A percentile compares a stretch with the other conserved stretches of the same genome.
Evolutionary conservation across 106 monocot genomes (phyloP).

Genomic region (Dactylorhiza incarnata): DNA sequence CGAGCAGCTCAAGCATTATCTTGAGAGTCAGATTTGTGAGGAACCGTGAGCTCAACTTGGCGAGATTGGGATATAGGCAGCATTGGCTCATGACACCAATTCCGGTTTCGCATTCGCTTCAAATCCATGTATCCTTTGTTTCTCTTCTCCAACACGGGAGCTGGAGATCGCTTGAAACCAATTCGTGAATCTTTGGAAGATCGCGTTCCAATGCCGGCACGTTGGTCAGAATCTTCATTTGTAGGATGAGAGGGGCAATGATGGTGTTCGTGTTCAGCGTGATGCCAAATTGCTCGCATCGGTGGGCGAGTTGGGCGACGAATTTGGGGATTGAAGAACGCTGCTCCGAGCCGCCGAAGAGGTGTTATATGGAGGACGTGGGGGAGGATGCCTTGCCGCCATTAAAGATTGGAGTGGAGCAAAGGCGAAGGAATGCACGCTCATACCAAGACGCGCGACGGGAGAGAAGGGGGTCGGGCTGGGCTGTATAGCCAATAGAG

Average conservation of each 20-base stretch:
- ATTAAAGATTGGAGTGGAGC: no score
- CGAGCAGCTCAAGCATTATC: constrained; percentile 65
- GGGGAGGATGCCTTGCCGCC: no score
- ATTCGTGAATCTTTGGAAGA: constrained; percentile 63
- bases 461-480: no score
- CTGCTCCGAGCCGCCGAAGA: constrained; percentile 70
- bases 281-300: constrained; percentile 77
- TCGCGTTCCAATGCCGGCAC: constrained; percentile 48
- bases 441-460: no score
- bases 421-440: no score
- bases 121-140: constrained; percentile 79
- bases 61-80: constrained; percentile 69
- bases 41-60: constrained; percentile 54
- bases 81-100: constrained; percentile 85
- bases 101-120: constrained; percentile 86
- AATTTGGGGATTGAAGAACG: constrained; percentile 58
- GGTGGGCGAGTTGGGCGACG: constrained; percentile 51
- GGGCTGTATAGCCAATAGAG: no score
- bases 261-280: constrained; percentile 39
- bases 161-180: constrained; percentile 48
- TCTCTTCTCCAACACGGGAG: constrained; percentile 84
- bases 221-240: constrained; percentile 48
- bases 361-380: no score
- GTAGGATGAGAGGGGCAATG: constrained; percentile 47
- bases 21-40: constrained; percentile 72